These are phyloP conservation scores for Sarocladium brachiariae DNA, from an alignment of 2,329 filamentous ascomycete species.

Conservation along the genomic window DNA sequence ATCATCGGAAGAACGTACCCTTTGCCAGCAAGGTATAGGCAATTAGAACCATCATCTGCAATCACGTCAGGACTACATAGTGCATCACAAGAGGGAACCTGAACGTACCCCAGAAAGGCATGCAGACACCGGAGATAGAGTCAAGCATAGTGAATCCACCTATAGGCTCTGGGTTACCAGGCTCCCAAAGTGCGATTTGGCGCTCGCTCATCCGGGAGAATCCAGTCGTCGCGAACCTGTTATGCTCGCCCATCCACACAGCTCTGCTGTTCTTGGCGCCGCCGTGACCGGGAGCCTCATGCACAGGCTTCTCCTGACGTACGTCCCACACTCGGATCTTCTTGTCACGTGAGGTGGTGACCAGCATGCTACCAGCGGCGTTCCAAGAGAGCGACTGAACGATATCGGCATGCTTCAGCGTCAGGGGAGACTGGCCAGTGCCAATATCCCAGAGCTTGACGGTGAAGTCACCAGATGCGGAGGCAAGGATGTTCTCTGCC, in stretches of 20 bases:
- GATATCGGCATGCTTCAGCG: conserved; percentile 81
- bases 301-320: conserved; percentile 79
- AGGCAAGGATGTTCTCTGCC: conserved; percentile 91
- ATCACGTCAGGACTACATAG: conserved; percentile 16
- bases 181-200: conserved; percentile 93
- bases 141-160: conserved; percentile 87
- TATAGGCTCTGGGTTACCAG: conserved; percentile 76
- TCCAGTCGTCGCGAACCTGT: conserved; percentile 90
- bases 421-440: conserved; percentile 65
- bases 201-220: conserved; percentile 99
- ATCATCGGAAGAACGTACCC: conserved; percentile 60
- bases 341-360: conserved; percentile 95
- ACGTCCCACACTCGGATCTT: conserved; percentile 97
- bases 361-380: conserved; percentile 76
- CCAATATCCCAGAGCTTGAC: conserved; percentile 95
- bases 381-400: conserved; percentile 96
- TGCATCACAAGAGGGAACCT: not conserved
- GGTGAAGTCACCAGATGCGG: conserved; percentile 88
- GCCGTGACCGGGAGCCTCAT: conserved; percentile 77
- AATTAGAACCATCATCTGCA: conserved; percentile 81
- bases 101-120: conserved; percentile 87
- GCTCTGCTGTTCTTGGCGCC: conserved; percentile 97
- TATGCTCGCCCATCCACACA: conserved; percentile 96
- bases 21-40: conserved; percentile 93
- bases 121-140: conserved; percentile 94